Percentiles rank a stretch among this genome's conserved stretches.
Conservation (phyloP, 371 early-diverging fungal species). For the Rhizopus sp. region DNA sequence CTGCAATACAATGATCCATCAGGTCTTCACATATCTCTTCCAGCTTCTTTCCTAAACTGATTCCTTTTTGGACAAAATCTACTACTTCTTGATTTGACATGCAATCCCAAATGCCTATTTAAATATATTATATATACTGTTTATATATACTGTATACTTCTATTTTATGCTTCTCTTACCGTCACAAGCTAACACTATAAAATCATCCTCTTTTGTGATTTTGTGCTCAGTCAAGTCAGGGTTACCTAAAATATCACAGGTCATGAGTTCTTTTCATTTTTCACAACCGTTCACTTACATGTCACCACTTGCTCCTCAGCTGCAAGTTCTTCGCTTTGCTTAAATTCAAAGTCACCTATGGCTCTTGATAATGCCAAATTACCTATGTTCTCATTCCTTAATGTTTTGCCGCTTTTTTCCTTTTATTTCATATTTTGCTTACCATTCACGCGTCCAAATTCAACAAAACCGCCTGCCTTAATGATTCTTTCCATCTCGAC, state of each 20-base stretch:
- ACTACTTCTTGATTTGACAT: conserved; percentile 90
- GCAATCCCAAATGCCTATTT: conserved; percentile 94
- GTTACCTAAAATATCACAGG: neutral
- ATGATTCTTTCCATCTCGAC: conserved; percentile 80
- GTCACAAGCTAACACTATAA: conserved; percentile 93
- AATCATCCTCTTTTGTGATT: conserved; percentile 77
- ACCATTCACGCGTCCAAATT: conserved; percentile 95
- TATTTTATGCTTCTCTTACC: conserved; percentile 53
- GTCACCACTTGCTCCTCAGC: conserved; percentile 91
- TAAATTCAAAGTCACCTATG: conserved; percentile 95
- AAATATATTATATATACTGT: neutral
- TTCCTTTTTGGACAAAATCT: conserved; percentile 71
- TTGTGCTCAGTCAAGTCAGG: conserved; percentile 75
- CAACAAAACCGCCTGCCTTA: conserved; percentile 92
- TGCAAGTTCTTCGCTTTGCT: conserved; percentile 69
- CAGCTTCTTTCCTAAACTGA: conserved; percentile 64
- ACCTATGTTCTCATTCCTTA: conserved; percentile 36
- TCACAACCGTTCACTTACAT: conserved; percentile 20
- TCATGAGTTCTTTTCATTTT: neutral
- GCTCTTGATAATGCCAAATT: conserved; percentile 94
- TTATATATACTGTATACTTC: neutral
- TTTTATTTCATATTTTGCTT: conserved; percentile 1
- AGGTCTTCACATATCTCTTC: conserved; percentile 78
- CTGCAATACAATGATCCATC: conserved; percentile 92
- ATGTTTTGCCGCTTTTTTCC: neutral